phyloP scores from a whole-genome alignment of 2,329 filamentous ascomycete species.

The Kalmusia sp. region DNA sequence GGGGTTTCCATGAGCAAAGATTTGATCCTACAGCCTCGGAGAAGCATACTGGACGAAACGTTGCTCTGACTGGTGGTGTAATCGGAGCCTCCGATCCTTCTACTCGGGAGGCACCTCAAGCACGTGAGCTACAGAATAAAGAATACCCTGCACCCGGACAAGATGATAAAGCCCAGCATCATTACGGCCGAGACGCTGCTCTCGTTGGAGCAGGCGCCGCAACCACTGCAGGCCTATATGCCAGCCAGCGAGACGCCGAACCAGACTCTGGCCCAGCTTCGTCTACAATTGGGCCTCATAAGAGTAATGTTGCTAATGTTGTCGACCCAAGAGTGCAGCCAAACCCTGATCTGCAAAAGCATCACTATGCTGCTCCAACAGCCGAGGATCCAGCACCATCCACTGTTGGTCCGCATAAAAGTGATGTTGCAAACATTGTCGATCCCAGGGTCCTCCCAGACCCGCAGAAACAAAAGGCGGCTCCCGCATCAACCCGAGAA shows the following conservation, averaged over 20 bases:
- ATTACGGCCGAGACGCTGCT: conserved; percentile 34
- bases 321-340: conserved; percentile 42
- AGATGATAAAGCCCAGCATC: conserved; percentile 25
- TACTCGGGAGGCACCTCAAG: not conserved
- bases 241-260: conserved; percentile 24
- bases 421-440: conserved; percentile 40
- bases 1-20: conserved; percentile 24
- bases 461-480: conserved; percentile 36
- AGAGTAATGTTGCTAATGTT: conserved; percentile 40
- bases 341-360: conserved; percentile 25
- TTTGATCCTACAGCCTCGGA: conserved; percentile 25
- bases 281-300: conserved; percentile 38
- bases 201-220: conserved; percentile 25
- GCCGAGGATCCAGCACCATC: conserved; percentile 32
- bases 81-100: conserved; percentile 12
- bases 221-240: conserved; percentile 14
- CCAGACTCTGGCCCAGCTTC: conserved; percentile 28
- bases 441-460: conserved; percentile 41
- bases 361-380: conserved; percentile 27
- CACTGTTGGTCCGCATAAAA: conserved; percentile 38
- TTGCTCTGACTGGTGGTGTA: conserved; percentile 15
- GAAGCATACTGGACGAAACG: conserved; percentile 10
- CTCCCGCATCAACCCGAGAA: no score
- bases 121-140: not conserved
- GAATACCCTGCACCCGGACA: conserved; percentile 6